Evolutionary conservation across 1,284 basidiomycete genomes (phyloP).

Genomic region (Microbotryum violaceum): DNA sequence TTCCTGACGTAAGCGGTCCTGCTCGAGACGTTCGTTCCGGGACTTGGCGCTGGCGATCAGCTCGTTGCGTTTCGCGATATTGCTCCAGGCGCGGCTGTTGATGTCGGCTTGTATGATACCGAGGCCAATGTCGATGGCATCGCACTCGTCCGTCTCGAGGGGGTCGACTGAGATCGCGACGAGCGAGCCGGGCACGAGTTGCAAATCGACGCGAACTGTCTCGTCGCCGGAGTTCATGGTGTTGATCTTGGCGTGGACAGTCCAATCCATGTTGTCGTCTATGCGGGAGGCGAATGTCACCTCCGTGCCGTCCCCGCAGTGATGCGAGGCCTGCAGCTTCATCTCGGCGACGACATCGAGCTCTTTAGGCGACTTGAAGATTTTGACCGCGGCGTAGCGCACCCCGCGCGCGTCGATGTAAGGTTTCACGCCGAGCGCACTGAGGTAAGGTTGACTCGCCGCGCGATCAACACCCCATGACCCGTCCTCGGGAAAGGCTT

Average conservation of each 20-base stretch:
- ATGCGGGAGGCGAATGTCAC: constrained; percentile 8
- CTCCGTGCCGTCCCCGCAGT: constrained; percentile 25
- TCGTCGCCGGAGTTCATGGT: constrained; percentile 14
- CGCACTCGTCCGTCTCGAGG: constrained; percentile 24
- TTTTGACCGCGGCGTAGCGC: constrained; percentile 17
- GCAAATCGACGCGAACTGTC: constrained; percentile 11
- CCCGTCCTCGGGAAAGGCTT: constrained; percentile 4
- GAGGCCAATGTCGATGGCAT: constrained; percentile 20
- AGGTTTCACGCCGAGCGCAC: not conserved
- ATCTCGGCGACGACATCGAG: constrained; percentile 23
- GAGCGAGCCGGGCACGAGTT: constrained; percentile 14
- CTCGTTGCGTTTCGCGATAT: constrained; percentile 12
- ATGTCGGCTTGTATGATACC: constrained; percentile 15
- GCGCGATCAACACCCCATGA: constrained; percentile 5
- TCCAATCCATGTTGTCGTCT: constrained; percentile 6
- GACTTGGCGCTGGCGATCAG: not conserved
- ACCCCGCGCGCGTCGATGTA: constrained; percentile 12
- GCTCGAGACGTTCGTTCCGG: too few species aligned
- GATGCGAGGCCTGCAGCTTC: constrained; percentile 17
- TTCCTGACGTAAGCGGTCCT: too few species aligned
- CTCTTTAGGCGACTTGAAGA: constrained; percentile 14
- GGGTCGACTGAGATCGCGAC: constrained; percentile 21
- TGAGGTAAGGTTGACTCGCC: too few species aligned
- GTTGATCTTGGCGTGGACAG: constrained; percentile 9
- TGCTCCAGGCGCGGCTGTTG: constrained; percentile 23